Conservation (phyloP, 2,329 filamentous ascomycete species). For the Domatiomyces catenatus region DNA sequence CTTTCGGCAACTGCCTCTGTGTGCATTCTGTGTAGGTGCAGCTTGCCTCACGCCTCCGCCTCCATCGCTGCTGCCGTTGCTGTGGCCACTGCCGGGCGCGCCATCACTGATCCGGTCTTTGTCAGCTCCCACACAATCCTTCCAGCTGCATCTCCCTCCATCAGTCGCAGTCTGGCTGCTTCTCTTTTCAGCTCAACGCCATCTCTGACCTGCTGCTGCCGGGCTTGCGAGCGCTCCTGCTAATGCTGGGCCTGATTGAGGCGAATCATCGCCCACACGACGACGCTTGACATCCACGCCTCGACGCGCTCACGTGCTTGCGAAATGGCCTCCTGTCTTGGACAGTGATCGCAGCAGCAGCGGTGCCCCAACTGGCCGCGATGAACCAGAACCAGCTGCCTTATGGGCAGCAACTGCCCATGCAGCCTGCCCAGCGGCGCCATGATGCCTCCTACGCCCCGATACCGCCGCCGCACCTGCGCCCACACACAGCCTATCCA, state of each 20-base stretch:
- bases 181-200: too few relatives aligned
- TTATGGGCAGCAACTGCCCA: conserved; percentile 34
- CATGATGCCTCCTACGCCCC: conserved; percentile 30
- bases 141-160: background rate
- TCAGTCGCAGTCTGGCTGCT: background rate
- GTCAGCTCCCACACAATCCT: too few relatives aligned
- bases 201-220: background rate
- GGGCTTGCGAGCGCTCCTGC: background rate
- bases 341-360: background rate
- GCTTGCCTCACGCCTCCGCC: too few relatives aligned
- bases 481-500: conserved; percentile 46
- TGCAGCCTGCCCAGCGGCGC: conserved; percentile 33
- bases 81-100: too few relatives aligned
- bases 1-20: too few relatives aligned
- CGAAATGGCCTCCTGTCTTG: background rate
- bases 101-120: too few relatives aligned
- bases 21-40: too few relatives aligned
- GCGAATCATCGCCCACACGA: background rate
- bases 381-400: conserved; percentile 1
- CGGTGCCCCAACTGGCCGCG: background rate
- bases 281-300: background rate
- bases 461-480: conserved; percentile 37
- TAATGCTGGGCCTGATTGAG: background rate
- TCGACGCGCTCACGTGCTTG: background rate
- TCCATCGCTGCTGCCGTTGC: too few relatives aligned